These are phyloP conservation scores for Alnus glutinosa DNA, from an alignment of 306 rosid species.

Conservation along the genomic window DNA sequence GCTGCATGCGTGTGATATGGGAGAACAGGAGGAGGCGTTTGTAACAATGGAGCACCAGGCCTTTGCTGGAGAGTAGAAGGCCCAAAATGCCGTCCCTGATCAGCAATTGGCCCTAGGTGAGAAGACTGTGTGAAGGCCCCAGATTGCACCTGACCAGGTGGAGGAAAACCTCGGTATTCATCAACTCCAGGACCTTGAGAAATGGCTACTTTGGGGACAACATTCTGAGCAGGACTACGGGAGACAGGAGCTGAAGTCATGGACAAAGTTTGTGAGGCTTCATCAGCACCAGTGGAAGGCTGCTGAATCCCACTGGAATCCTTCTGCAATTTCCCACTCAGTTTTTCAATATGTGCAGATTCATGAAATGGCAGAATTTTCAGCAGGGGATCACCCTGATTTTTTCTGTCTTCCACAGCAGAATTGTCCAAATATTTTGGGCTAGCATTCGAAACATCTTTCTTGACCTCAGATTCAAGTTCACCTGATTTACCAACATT, in stretches of 20 bases:
- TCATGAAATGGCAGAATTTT: conserved; percentile 36
- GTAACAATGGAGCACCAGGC: conserved; percentile 43
- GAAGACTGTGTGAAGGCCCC: conserved; percentile 41
- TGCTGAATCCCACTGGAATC: conserved; percentile 40
- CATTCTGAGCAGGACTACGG: conserved; percentile 8
- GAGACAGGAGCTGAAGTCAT: conserved; percentile 34
- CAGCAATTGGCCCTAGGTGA: conserved; percentile 36
- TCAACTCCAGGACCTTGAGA: conserved; percentile 31
- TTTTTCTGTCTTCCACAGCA: conserved; percentile 38
- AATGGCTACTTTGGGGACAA: not conserved
- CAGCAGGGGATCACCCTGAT: conserved; percentile 41
- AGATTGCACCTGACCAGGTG: conserved; percentile 33
- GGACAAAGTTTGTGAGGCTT: conserved; percentile 40
- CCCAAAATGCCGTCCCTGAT: conserved; percentile 44
- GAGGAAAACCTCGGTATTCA: conserved; percentile 34
- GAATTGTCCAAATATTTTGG: conserved; percentile 33
- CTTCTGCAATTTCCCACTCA: conserved; percentile 40
- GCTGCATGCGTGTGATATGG: conserved; percentile 46
- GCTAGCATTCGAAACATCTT: conserved; percentile 34
- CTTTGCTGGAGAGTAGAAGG: conserved; percentile 42
- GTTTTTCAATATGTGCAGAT: conserved; percentile 41
- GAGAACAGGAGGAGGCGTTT: conserved; percentile 48
- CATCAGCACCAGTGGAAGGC: conserved; percentile 36
- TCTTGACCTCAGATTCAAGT: conserved; percentile 35
- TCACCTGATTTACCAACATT: conserved; percentile 31